Evolutionary conservation across 164 flowering plant species (phyloP).

Genomic region (Nymphaea colorata): DNA sequence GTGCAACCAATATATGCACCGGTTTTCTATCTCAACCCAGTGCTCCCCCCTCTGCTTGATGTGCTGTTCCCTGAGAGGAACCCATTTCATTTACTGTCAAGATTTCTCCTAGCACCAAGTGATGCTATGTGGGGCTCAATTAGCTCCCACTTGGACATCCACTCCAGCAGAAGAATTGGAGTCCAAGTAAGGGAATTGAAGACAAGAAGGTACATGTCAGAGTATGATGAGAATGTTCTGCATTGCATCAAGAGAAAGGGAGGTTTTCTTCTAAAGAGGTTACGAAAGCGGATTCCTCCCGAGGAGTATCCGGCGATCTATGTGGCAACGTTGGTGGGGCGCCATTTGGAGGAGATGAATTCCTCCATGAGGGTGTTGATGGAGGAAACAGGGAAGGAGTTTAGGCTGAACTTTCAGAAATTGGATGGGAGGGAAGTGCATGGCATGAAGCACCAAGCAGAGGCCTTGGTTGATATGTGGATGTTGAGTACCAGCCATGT

Average conservation of each 20-base stretch:
- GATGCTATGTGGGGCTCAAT: not conserved
- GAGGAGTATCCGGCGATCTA: not conserved
- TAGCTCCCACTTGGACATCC: not conserved
- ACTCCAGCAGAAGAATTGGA: not conserved
- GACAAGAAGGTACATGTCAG: not conserved
- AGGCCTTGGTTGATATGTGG: not conserved
- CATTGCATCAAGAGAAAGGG: not conserved
- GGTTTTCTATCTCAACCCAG: not conserved
- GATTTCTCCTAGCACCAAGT: not conserved
- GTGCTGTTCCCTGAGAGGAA: slow-evolving; percentile 1
- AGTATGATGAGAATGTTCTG: not conserved
- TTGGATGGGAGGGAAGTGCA: not conserved
- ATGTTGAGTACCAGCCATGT: slow-evolving; percentile 2
- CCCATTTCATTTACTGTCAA: not conserved
- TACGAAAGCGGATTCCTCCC: not conserved
- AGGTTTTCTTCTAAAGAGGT: not conserved
- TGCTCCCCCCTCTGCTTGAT: not conserved
- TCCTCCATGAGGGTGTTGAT: not conserved
- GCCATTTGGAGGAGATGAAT: not conserved
- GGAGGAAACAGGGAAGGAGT: not conserved
- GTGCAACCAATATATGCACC: not conserved
- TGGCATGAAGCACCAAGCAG: not conserved
- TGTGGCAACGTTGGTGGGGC: not conserved
- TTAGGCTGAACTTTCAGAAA: not conserved
- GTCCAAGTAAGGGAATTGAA: not conserved